Evolutionary conservation across 805 yeast species (phyloP), one percentile per base, ranked within the genome.

Genomic region (Wickerhamomyces hampshirensis): DNA sequence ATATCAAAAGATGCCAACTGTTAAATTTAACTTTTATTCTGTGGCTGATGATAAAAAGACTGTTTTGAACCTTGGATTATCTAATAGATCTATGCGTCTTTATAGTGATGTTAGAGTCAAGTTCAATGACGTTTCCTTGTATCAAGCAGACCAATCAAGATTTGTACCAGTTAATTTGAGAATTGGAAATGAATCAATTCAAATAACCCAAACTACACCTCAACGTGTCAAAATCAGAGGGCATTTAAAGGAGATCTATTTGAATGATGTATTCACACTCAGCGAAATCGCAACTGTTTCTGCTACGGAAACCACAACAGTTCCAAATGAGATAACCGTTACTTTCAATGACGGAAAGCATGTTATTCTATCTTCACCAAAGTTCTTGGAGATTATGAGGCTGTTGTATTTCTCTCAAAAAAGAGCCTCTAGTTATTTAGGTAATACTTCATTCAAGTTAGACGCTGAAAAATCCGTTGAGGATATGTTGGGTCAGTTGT

Each of bases 161-260:
- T 77, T 73, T 44, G 62, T 71, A 14, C 81, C 85, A 1, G 80
- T 81, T 4, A 70, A 75, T 0, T 40, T 86, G 41, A 78, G 75
- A 47, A 69, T 86, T 35, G 95, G 95, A 6, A 71, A 82, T 38
- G 76, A 75, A 47, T 80, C 66, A 60, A 51, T 85, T 30, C 89
- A 83, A 52, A 58, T 84, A 4, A 50, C 65, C 17, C 63, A 68
- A 16, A 69, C 64, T 17, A 66, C 68, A 19, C 70, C 74, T 3
- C 59, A 56, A 29, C 54, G 65, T n/a, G 34, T 65, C 9, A 69
- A 66, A 40, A 38, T 69, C 12, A 55, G 55, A 11, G 62, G 58
- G 18, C 60, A 48, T 4, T 46, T 65, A 48, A 56, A 60, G 28
- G 55, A 62, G 7, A 43, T 74, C 15, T 59, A 55, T 24, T 38